Evolutionary conservation across 352 stramenopile genomes (phyloP).

Genomic region (Pythium angustatum): DNA sequence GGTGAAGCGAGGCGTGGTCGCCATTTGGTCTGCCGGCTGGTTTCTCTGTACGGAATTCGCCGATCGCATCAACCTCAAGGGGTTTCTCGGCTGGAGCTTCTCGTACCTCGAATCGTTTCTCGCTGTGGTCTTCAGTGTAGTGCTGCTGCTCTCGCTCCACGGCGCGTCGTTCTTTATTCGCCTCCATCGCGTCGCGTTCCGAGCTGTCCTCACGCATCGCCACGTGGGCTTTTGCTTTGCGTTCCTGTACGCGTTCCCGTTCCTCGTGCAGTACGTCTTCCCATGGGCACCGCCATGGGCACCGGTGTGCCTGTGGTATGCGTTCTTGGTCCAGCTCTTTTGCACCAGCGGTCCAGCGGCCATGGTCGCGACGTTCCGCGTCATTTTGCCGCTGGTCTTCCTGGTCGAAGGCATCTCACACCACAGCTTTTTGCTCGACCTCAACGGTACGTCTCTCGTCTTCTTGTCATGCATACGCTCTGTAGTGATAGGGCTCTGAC

Average conservation of each 20-base stretch:
- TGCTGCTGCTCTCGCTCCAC: conserved; percentile 69
- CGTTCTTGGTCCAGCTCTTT: conserved; percentile 88
- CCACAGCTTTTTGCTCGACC: conserved; percentile 88
- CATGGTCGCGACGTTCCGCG: conserved; percentile 86
- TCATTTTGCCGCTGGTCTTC: conserved; percentile 84
- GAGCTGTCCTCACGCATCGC: conserved; percentile 75
- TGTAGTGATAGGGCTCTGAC: no score
- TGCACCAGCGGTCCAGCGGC: conserved; percentile 79
- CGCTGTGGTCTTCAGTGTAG: conserved; percentile 63
- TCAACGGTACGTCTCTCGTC: conserved; percentile 76
- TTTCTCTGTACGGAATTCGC: conserved; percentile 31
- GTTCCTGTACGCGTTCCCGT: conserved; percentile 87
- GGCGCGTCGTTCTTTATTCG: conserved; percentile 76
- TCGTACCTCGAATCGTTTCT: conserved; percentile 71
- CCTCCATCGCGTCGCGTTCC: conserved; percentile 81
- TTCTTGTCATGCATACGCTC: no score
- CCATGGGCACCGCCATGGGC: conserved; percentile 88
- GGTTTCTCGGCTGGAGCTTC: conserved; percentile 35
- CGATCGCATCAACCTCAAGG: conserved; percentile 52
- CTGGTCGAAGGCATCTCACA: conserved; percentile 86
- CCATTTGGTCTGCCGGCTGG: conserved; percentile 13
- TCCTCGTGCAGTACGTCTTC: conserved; percentile 86
- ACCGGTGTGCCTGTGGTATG: conserved; percentile 88
- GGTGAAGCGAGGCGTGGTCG: conserved; percentile 3
- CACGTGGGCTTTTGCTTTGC: conserved; percentile 88